Conservation (phyloP, 2,329 filamentous ascomycete species). For the Arthrobotrys conoides region DNA sequence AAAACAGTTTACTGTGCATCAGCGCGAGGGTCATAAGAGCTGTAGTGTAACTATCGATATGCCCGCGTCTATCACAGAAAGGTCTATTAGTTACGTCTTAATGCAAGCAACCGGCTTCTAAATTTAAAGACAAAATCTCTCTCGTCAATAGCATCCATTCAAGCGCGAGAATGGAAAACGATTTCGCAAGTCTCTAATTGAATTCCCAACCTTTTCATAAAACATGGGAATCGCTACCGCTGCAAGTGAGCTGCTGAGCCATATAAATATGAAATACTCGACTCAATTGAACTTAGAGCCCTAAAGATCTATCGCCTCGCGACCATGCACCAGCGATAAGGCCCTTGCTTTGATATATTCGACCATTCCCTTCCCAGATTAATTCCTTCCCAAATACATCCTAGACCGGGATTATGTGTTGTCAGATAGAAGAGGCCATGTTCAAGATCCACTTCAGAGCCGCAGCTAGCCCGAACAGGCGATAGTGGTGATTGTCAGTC, state of each 20-base stretch:
- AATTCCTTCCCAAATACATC: conserved; percentile 12
- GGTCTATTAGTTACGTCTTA: not conserved
- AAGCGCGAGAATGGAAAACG: not conserved
- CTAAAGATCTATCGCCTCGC: not conserved
- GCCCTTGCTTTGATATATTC: conserved; percentile 9
- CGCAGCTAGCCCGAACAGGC: conserved; percentile 30
- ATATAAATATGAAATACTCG: not conserved
- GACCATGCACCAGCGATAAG: conserved; percentile 17
- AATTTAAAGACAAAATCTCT: not conserved
- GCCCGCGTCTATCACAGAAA: not conserved
- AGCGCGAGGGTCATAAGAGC: too few species aligned
- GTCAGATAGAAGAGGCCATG: conserved; percentile 13
- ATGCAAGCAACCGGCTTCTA: conserved; percentile 19
- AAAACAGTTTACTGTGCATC: too few species aligned
- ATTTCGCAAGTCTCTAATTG: not conserved
- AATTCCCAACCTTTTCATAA: not conserved
- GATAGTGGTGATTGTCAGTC: conserved; percentile 35
- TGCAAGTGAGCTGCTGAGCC: not conserved
- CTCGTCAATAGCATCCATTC: not conserved
- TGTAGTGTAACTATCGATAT: not conserved
- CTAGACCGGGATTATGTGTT: conserved; percentile 28
- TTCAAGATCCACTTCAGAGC: conserved; percentile 33
- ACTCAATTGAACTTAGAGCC: not conserved
- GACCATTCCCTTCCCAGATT: conserved; percentile 28
- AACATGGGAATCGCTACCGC: not conserved